These are phyloP conservation scores for Hemileia vastatrix DNA, from an alignment of 1,284 basidiomycete species.

Conservation along the genomic window DNA sequence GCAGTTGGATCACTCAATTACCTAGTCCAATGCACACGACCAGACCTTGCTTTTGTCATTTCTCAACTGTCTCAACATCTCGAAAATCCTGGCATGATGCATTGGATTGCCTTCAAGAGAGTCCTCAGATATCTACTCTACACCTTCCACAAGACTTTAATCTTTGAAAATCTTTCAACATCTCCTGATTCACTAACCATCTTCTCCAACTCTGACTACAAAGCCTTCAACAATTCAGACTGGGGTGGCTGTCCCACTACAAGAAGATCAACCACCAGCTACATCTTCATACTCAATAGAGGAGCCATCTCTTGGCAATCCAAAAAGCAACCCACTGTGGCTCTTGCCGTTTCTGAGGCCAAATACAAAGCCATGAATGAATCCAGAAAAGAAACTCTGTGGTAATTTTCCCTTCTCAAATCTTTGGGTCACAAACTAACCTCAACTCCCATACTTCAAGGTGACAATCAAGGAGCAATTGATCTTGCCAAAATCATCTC, in stretches of 20 bases:
- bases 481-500: slow-evolving; percentile 43
- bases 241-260: neutral
- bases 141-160: neutral
- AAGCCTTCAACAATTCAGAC: slow-evolving; percentile 1
- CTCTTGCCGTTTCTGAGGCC: neutral
- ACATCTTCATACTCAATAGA: neutral
- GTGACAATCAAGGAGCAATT: slow-evolving; percentile 47
- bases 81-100: neutral
- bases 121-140: neutral
- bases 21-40: neutral
- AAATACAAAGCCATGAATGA: slow-evolving; percentile 3
- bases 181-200: too few species aligned
- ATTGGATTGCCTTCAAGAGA: neutral
- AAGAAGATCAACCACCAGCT: neutral
- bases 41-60: neutral
- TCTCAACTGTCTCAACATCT: neutral
- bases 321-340: neutral
- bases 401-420: too few species aligned
- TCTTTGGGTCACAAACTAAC: too few species aligned
- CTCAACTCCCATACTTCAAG: slow-evolving; percentile 34
- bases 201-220: too few species aligned
- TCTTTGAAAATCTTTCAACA: too few species aligned
- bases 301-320: neutral
- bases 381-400: neutral
- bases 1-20: neutral